Percentiles rank a stretch among this genome's conserved stretches.
These are phyloP conservation scores for Talaromyces stipitatus DNA, from an alignment of 495 filamentous ascomycete genomes.

Conservation along the genomic window DNA sequence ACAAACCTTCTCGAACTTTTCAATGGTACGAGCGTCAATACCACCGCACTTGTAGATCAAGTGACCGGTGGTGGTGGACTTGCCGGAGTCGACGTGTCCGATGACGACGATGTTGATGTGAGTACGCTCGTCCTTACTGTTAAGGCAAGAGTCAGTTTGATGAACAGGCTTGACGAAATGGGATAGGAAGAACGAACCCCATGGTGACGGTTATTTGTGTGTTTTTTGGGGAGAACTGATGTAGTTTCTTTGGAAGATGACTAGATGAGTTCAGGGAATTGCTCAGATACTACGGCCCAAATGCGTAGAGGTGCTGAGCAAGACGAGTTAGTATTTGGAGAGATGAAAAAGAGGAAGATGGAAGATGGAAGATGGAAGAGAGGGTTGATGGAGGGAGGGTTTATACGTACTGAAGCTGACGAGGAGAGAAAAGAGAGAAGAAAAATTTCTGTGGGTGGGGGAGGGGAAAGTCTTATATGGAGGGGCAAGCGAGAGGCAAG, in stretches of 20 bases:
- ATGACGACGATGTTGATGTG: conserved; percentile 99
- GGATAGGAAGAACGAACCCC: conserved; percentile 34
- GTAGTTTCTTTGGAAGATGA: conserved; percentile 38
- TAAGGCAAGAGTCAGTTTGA: conserved; percentile 11
- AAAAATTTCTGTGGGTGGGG: conserved; percentile 37
- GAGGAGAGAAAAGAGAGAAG: conserved; percentile 25
- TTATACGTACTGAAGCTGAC: conserved; percentile 47
- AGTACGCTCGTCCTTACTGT: conserved; percentile 74
- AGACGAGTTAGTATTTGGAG: conserved; percentile 26
- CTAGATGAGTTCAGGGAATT: conserved; percentile 30
- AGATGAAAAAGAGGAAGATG: conserved; percentile 5
- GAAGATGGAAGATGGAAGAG: not conserved
- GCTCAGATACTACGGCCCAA: conserved; percentile 45
- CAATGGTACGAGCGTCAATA: conserved; percentile 99
- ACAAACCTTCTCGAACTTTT: conserved; percentile 99
- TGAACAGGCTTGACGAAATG: not conserved
- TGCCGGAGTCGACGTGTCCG: conserved; percentile 99
- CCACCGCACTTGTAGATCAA: conserved; percentile 99
- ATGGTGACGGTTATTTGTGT: conserved; percentile 37
- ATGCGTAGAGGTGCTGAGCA: conserved; percentile 46
- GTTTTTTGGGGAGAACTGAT: conserved; percentile 24
- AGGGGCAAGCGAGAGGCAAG: conserved; percentile 44
- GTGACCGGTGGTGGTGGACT: conserved; percentile 96
- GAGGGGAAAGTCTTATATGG: conserved; percentile 46
- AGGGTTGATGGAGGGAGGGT: conserved; percentile 20